Base-by-base conservation (phyloP, 495 filamentous ascomycete genomes). In the Podospora pseudocomata region DNA sequence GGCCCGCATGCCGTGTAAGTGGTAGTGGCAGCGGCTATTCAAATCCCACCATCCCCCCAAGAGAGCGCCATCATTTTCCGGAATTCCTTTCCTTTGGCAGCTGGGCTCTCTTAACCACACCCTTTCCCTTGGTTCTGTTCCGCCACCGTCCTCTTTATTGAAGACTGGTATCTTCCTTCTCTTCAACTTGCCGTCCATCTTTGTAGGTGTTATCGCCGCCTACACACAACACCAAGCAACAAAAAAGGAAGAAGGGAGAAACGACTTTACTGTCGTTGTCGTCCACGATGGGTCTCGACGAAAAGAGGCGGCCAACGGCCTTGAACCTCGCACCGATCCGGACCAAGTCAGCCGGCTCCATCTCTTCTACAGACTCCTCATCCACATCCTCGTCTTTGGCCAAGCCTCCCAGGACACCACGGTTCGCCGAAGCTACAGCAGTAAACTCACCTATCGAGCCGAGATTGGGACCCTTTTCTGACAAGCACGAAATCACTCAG, bases 361-460 rank as follows among this genome's bases (percentile, higher is more conserved):
- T 82, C n/a, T 87, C 88, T 18, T 72, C 85, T 27, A 83, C 81
- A 26, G 78, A 77, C 44, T 85, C 85, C 34, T 81, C 83, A 28
- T 87, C 88, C 27, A 81, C 77, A 71, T 77, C 80, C 64, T 83
- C 82, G 57, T 91, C 92, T 19, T 80, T 96, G 65, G 72, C 68
- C 60, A 93, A 90, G 80, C 83, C 90, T 30, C 90, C 90, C 39
- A 86, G 93, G 68, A 92, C 91, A 61, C 89, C 93, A 69, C 90
- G 93, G 69, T 97, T 97, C 74, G 92, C 92, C 54, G 93, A 97
- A 81, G 92, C 92, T 39, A 96, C 93, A 6, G 85, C 92, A 23
- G 90, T 97, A 63, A 84, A 94, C 78, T 97, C 93, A 28, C 93
- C 93, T 64, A 84, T 95, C 73, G 91, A 90, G 59, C 80, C 83